Base-by-base conservation (phyloP, 805 yeast species). In the Zygosaccharomyces bisporus region DNA sequence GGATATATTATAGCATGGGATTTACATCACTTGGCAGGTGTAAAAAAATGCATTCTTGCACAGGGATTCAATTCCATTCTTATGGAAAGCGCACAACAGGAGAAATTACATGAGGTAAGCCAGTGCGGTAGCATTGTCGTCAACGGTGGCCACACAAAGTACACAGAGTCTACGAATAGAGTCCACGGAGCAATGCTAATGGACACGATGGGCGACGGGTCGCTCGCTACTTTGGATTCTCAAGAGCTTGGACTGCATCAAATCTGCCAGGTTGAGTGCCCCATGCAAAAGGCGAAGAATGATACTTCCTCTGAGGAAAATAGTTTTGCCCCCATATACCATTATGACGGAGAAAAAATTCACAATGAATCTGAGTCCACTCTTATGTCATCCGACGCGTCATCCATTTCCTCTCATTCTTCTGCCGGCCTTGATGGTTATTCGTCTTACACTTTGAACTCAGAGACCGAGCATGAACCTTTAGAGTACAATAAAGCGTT, bases 121-220 rank as follows among this genome's bases (percentile, higher is more conserved):
- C 58, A 52, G 37, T 57, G 62, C 44, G 67, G 67, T 13, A 61
- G 58, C 33, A 49, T 60, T 23, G 49, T 61, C 7, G 52, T 55
- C 8, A 47, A 44, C 13, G 50, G 52, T 4, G 46, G 35, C 1
- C 30, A 39, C 34, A 12, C 33, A 3, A 43, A 33, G 7, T 24
- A 30, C 12, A 36, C 37, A 13, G 36, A 39, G 10, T 38, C 46
- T 4, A 33, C 19, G 16, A 36, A 24, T 17, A 41, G 24, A 4
- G 40, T 51, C 20, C 49, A 30, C 24, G 50, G 50, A 14, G 42
- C 49, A 12, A 16, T 44, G 4, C 47, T 50, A 13, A 42, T 56
- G 39, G 50, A 49, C 8, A 43, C 51, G 24, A 30, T 47, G 16
- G 24, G 37, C 12, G 49, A 53, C 34, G 57, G 57, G 10, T 50